Conservation (phyloP, 192 early-diverging fungal species). For the Backusella tarrabulga region DNA sequence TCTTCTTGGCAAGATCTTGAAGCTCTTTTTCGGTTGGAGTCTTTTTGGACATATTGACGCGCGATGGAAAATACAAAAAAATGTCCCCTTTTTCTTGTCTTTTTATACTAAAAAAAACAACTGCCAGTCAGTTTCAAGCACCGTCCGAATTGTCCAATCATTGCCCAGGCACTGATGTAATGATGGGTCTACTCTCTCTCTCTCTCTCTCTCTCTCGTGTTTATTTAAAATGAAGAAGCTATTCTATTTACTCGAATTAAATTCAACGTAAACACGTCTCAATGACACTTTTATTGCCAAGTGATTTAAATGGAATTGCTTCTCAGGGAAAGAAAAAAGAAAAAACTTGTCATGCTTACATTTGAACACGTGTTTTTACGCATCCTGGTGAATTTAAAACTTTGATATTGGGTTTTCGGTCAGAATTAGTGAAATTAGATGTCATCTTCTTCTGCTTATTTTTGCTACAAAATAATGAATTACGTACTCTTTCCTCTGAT, state of each 20-base stretch:
- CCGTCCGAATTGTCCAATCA: background rate
- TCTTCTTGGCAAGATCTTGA: conserved; percentile 12
- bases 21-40: conserved; percentile 24
- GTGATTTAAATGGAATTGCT: background rate
- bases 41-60: background rate
- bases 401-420: background rate
- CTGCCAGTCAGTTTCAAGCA: background rate
- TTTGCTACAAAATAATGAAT: too few species aligned
- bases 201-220: background rate
- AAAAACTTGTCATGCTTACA: background rate
- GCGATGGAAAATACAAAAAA: background rate
- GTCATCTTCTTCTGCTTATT: too few species aligned
- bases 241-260: background rate
- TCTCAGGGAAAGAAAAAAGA: background rate
- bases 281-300: background rate
- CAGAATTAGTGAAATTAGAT: too few species aligned
- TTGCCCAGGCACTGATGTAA: background rate
- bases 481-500: too few species aligned
- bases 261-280: too few species aligned
- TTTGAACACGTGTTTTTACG: background rate
- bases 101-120: background rate
- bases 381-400: background rate
- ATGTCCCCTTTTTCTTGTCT: background rate
- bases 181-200: background rate
- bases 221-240: background rate